Evolutionary conservation across 306 rosid species (phyloP).

Genomic region (Vigna trinervia): DNA sequence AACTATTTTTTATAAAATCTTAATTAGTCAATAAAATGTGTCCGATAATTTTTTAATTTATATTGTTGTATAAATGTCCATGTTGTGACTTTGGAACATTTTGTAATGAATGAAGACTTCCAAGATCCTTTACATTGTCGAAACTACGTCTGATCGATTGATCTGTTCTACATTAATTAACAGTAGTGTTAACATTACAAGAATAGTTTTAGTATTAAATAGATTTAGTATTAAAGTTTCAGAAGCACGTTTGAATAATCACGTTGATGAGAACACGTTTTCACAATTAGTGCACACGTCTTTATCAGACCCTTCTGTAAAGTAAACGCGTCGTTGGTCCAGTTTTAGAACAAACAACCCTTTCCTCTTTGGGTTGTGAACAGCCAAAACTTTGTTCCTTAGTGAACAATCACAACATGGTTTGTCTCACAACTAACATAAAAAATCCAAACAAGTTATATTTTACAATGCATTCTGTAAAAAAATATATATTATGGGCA

Average conservation of each 20-base stretch:
- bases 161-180: background rate
- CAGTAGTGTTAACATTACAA: background rate
- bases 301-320: background rate
- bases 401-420: background rate
- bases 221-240: background rate
- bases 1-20: background rate
- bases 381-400: background rate
- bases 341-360: background rate
- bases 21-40: no score
- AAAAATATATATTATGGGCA: background rate
- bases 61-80: background rate
- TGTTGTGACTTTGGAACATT: background rate
- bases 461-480: background rate
- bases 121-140: background rate
- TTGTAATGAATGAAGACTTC: background rate
- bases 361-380: background rate
- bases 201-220: background rate
- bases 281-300: background rate
- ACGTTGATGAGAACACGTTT: background rate
- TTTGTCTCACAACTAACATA: background rate
- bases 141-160: background rate
- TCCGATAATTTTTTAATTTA: background rate
- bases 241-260: background rate
- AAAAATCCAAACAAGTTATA: background rate
- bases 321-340: conserved; percentile 14